These are phyloP conservation scores for Mycena amicta DNA, from an alignment of 768 basidiomycete species.

Conservation along the genomic window DNA sequence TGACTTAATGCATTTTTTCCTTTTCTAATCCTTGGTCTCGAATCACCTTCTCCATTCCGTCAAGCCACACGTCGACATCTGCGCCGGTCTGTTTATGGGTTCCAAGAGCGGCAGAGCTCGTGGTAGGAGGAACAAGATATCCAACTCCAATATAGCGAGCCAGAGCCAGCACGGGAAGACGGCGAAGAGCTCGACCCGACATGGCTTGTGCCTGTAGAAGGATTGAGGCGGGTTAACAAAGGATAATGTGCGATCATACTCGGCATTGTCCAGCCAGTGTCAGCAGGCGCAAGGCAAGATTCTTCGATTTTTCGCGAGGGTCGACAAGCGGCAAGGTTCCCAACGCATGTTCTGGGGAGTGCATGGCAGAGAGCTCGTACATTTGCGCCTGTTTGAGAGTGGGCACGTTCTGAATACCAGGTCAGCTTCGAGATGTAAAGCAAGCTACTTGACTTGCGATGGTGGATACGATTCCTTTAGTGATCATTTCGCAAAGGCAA, in stretches of 20 bases:
- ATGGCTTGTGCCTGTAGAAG: constrained; percentile 68
- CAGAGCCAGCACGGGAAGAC: constrained; percentile 92
- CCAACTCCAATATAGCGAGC: constrained; percentile 76
- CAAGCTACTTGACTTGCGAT: constrained; percentile 48
- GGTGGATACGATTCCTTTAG: constrained; percentile 66
- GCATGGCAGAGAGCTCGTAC: constrained; percentile 46
- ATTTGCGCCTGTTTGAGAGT: constrained; percentile 62
- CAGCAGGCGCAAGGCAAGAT: constrained; percentile 59
- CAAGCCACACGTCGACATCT: constrained; percentile 74
- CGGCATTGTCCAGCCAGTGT: constrained; percentile 76
- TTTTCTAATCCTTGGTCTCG: constrained; percentile 55
- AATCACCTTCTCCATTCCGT: constrained; percentile 82
- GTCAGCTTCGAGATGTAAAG: neutral
- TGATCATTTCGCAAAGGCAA: constrained; percentile 79
- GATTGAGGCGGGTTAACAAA: constrained; percentile 3
- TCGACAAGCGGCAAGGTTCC: constrained; percentile 27
- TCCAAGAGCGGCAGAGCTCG: constrained; percentile 3
- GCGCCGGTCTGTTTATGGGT: constrained; percentile 28
- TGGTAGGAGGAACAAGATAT: constrained; percentile 25
- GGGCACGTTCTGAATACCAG: constrained; percentile 54
- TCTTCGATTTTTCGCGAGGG: constrained; percentile 51
- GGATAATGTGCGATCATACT: constrained; percentile 48
- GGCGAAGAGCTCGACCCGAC: constrained; percentile 89
- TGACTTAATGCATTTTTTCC: constrained; percentile 46
- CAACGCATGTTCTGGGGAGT: constrained; percentile 7